Evolutionary conservation across 768 basidiomycete genomes (phyloP).

Genomic region (Boletus fagicola): DNA sequence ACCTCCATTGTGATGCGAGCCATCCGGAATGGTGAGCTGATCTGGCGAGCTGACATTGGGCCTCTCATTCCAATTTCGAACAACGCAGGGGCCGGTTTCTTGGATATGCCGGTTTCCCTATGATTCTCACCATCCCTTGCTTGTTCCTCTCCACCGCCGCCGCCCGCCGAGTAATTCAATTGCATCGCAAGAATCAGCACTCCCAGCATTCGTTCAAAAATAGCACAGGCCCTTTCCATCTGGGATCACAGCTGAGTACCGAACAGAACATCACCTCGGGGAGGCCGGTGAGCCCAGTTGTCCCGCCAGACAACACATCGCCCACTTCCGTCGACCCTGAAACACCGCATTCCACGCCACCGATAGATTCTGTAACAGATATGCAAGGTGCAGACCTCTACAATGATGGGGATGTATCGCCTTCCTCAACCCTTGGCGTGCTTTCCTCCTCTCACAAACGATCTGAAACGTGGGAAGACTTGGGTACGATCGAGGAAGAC

Average conservation of each 20-base stretch:
- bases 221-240: background rate
- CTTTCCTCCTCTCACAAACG: background rate
- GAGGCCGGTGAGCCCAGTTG: conserved; percentile 15
- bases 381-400: no score
- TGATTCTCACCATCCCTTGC: conserved; percentile 51
- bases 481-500: background rate
- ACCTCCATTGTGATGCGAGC: conserved; percentile 60
- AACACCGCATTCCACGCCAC: background rate
- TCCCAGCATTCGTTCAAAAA: background rate
- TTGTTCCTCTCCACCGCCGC: conserved; percentile 42
- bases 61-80: conserved; percentile 2
- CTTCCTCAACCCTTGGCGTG: background rate
- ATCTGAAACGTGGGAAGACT: conserved; percentile 7
- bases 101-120: conserved; percentile 59
- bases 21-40: conserved; percentile 53
- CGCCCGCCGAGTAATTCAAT: conserved; percentile 12
- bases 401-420: background rate
- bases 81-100: conserved; percentile 56
- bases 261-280: background rate
- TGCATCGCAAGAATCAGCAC: conserved; percentile 25
- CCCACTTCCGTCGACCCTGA: conserved; percentile 10
- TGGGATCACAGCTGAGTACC: background rate
- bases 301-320: conserved; percentile 24
- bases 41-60: background rate
- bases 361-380: background rate